Evolutionary conservation across 495 filamentous ascomycete genomes (phyloP).

Genomic region (Cercophora newfieldiana): DNA sequence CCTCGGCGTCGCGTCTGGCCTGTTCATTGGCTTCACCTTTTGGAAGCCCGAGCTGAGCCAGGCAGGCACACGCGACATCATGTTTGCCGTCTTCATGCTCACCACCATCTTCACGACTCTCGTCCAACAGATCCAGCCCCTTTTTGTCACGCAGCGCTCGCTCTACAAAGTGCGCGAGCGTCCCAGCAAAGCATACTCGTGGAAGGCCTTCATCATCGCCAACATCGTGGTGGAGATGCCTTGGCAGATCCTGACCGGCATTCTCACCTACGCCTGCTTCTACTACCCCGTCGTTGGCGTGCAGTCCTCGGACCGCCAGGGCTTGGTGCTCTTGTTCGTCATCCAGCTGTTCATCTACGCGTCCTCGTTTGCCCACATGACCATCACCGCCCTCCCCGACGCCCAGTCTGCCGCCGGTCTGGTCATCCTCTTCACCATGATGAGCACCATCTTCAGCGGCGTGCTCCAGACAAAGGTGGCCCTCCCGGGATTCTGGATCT

Average conservation of each 20-base stretch:
- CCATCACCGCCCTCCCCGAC: conserved; percentile 62
- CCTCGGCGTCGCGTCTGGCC: conserved; percentile 37
- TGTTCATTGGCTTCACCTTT: conserved; percentile 81
- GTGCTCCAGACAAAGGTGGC: conserved; percentile 46
- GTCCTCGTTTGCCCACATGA: conserved; percentile 65
- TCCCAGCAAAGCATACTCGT: conserved; percentile 69
- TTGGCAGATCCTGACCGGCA: conserved; percentile 61
- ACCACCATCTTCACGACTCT: conserved; percentile 63
- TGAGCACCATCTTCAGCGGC: conserved; percentile 57
- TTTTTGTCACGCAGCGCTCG: conserved; percentile 62
- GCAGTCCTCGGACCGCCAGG: conserved; percentile 54
- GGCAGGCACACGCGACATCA: conserved; percentile 62
- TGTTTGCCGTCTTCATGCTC: conserved; percentile 74
- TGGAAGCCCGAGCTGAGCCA: conserved; percentile 58
- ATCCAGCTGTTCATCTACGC: conserved; percentile 59
- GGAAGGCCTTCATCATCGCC: conserved; percentile 68
- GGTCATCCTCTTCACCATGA: conserved; percentile 61
- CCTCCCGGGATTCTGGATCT: conserved; percentile 69
- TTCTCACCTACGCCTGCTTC: conserved; percentile 61
- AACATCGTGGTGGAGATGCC: conserved; percentile 74
- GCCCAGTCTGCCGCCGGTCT: conserved; percentile 64
- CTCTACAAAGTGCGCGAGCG: conserved; percentile 71
- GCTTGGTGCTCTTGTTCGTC: conserved; percentile 59
- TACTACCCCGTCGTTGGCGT: conserved; percentile 62
- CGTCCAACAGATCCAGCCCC: conserved; percentile 70